Evolutionary conservation across 768 basidiomycete species (phyloP), one percentile per base, ranked within the genome.

Genomic region (Calocera cornea): DNA sequence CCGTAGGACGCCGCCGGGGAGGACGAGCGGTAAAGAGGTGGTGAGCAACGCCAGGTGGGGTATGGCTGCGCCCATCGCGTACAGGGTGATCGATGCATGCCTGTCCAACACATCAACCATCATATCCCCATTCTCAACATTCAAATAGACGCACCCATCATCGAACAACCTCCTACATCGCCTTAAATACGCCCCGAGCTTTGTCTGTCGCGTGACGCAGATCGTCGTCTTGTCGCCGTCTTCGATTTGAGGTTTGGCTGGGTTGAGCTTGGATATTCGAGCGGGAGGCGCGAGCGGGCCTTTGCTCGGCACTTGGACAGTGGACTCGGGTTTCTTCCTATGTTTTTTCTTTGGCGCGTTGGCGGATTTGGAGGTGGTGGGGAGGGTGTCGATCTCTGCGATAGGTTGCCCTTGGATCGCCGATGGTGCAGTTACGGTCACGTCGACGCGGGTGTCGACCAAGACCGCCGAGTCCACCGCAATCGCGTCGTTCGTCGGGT

Each of bases 41-140:
- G 83, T 77, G 16, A 95, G 80, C 60, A 85, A 84, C 33, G 88
- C 77, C 27, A 92, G 83, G 72, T 86, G 87, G 1, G 92, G 91
- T 67, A 95, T 93, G 1, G 93, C 91, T 2, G 92, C 92, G 29
- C 91, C 92, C 86, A 94, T 88, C 5, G 90, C 92, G 68, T 83
- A 85, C 49, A 95, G 76, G 74, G 86, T 84, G 34, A 95, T 76
- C 2, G 83, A 85, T 70, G 87, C 87, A 73, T 89, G 87, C 38
- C 89, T 91, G 71, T 24, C 29, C 19, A 64, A 5, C 50, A 2
- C 60, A 24, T 66, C 27, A 64, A 10, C 54, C 10, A 8, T 33
- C 54, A 19, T 22, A 11, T 29, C 24, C 24, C 24, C 27, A 11
- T 60, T 10, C 24, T 10, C 11, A 19, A 2, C 54, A 60, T 34